Evolutionary conservation across 192 early-diverging fungal genomes (phyloP).

Genomic region (Backusella circina): DNA sequence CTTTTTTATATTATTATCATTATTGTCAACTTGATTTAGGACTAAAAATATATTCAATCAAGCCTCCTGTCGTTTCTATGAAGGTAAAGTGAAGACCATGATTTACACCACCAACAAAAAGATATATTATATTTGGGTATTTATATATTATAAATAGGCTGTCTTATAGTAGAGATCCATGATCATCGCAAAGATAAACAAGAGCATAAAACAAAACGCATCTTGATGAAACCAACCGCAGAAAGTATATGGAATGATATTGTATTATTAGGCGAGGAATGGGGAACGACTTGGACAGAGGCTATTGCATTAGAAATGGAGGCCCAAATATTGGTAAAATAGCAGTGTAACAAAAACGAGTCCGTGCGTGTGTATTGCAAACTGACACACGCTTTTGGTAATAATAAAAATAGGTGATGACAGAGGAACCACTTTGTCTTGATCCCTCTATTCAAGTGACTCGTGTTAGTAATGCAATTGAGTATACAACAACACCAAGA

Average conservation of each 20-base stretch:
- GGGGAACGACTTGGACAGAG: constrained; percentile 42
- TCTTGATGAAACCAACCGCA: constrained; percentile 45
- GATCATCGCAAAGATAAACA: constrained; percentile 49
- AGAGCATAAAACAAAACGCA: constrained; percentile 27
- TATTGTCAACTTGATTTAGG: too few relatives aligned
- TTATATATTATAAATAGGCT: constrained; percentile 46
- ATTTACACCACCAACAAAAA: not conserved
- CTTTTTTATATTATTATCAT: too few relatives aligned
- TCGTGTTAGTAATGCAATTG: constrained; percentile 65
- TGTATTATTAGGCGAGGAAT: constrained; percentile 42
- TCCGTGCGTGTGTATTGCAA: not conserved
- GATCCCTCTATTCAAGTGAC: constrained; percentile 69
- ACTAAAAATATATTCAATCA: constrained; percentile 63
- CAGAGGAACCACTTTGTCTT: constrained; percentile 63
- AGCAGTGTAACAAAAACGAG: constrained; percentile 46
- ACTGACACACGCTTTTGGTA: not conserved
- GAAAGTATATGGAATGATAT: constrained; percentile 55
- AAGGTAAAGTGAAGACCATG: constrained; percentile 30
- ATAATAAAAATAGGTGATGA: constrained; percentile 44
- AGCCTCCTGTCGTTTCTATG: constrained; percentile 51
- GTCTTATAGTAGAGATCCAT: constrained; percentile 66
- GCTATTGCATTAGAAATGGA: constrained; percentile 60
- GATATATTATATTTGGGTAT: not conserved
- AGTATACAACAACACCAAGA: constrained; percentile 48
- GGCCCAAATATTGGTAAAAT: constrained; percentile 55